Percentiles rank a stretch among this genome's conserved stretches.
Evolutionary conservation across 768 basidiomycete genomes (phyloP).

Genomic region (Bullera alba): DNA sequence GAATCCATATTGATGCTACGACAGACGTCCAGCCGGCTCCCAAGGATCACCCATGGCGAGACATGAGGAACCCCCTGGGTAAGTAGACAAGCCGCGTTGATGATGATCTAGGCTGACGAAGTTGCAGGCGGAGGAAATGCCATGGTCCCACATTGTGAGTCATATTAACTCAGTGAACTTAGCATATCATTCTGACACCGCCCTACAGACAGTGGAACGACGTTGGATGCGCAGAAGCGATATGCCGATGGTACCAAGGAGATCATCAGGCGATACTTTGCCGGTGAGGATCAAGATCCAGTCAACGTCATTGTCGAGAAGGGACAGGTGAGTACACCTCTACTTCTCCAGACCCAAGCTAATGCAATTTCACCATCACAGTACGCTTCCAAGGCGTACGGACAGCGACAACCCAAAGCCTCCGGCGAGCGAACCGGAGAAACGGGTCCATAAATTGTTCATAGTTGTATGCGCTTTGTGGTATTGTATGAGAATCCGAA

Average conservation of each 20-base stretch:
- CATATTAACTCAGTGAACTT: not conserved
- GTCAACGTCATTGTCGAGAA: slow-evolving; percentile 73
- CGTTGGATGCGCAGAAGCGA: slow-evolving; percentile 78
- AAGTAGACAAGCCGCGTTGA: not conserved
- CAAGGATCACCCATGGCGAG: slow-evolving; percentile 77
- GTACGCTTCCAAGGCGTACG: slow-evolving; percentile 43
- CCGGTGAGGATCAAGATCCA: slow-evolving; percentile 60
- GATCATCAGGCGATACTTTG: slow-evolving; percentile 37
- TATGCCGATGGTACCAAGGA: slow-evolving; percentile 57
- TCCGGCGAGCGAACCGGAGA: not conserved
- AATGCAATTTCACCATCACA: too few species aligned
- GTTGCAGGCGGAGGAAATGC: slow-evolving; percentile 66
- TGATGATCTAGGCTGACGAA: not conserved
- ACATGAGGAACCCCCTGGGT: slow-evolving; percentile 66
- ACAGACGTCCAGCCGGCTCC: slow-evolving; percentile 86
- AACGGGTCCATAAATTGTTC: too few species aligned
- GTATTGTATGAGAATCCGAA: too few species aligned
- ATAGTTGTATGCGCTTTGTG: too few species aligned
- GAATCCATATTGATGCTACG: slow-evolving; percentile 50
- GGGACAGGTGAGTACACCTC: slow-evolving; percentile 48
- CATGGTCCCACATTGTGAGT: slow-evolving; percentile 55
- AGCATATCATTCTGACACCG: too few species aligned
- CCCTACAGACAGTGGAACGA: slow-evolving; percentile 66
- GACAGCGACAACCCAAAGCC: slow-evolving; percentile 25
- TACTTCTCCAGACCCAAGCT: not conserved